Evolutionary conservation across 1,139 yeast species (phyloP), one percentile per base, ranked within the genome.

Genomic region (Hansenula sp.): DNA sequence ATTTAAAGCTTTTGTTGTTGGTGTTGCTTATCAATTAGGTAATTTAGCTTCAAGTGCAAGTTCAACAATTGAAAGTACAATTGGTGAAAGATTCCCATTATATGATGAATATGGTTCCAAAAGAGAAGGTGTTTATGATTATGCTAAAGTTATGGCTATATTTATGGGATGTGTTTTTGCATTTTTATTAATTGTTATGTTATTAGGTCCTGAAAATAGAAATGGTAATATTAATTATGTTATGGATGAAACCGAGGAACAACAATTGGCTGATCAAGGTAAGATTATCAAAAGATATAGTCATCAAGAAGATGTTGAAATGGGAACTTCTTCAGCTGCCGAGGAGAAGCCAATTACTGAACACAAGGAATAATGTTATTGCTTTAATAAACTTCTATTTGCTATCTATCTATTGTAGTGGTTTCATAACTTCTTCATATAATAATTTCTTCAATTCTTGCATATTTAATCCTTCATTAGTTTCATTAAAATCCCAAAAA

Each of bases 31-130:
- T 57, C 95, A 86, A 64, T 72, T 86, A 53, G 95, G 95, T 70
- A 86, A 85, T 63, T 73, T 86, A 55, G 86, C 85, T 17, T 80
- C 90, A 6, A 80, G 90, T 36, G 95, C 95, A 2, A 79, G 90
- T 5, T 79, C 94, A 2, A 86, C 95, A 12, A 86, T 86, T 50
- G 94, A 85, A 63, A 68, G 89, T 17, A 79, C 82, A 10, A 74
- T 86, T 52, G 92, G 92, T 42, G 81, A 76, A 48, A 60, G 70
- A 40, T 83, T 80, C 68, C 89, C 88, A 20, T 53, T 75, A 24
- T 56, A 59, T 16, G 64, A 62, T 39, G 51, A 51, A 12, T 34
- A 52, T 10, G 75, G 75, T 19, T 48, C 47, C 3, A 19, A 41
- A 9, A 46, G 51, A 42, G 45, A 44, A 36, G 57, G 44, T 18